phyloP scores from a whole-genome alignment of 202 grass and related monocot genomes.

The Carex sylvatica region DNA sequence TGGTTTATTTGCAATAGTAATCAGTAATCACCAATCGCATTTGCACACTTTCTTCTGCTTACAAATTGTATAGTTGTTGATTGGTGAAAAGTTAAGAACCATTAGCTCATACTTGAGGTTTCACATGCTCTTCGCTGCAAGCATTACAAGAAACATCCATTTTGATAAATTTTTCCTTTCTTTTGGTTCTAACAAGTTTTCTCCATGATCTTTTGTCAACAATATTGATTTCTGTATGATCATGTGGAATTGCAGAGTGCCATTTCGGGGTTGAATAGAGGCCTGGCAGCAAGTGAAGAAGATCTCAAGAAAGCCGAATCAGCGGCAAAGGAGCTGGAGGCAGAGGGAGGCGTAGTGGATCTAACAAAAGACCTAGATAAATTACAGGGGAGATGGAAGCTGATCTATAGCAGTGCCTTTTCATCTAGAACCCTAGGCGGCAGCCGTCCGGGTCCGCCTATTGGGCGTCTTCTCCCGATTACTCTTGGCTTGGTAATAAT shows the following conservation, averaged over 20 bases:
- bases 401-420: constrained; percentile 89
- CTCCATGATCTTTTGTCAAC: background rate
- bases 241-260: constrained; percentile 46
- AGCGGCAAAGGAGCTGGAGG: constrained; percentile 61
- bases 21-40: background rate
- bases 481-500: constrained; percentile 59
- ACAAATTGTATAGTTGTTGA: background rate
- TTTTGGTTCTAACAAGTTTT: background rate
- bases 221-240: background rate
- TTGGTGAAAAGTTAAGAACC: background rate
- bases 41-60: background rate
- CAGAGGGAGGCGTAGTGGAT: constrained; percentile 40
- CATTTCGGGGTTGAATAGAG: constrained; percentile 81
- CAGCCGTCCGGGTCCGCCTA: constrained; percentile 81
- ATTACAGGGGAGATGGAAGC: constrained; percentile 81
- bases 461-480: constrained; percentile 64
- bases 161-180: background rate
- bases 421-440: constrained; percentile 78
- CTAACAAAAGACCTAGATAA: constrained; percentile 48
- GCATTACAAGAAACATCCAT: background rate
- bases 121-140: background rate
- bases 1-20: background rate
- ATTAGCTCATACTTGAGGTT: background rate
- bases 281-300: constrained; percentile 69
- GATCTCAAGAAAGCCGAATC: constrained; percentile 63